Base-by-base conservation (phyloP, 2,329 filamentous ascomycete genomes). In the Achaetomium macrosporum region DNA sequence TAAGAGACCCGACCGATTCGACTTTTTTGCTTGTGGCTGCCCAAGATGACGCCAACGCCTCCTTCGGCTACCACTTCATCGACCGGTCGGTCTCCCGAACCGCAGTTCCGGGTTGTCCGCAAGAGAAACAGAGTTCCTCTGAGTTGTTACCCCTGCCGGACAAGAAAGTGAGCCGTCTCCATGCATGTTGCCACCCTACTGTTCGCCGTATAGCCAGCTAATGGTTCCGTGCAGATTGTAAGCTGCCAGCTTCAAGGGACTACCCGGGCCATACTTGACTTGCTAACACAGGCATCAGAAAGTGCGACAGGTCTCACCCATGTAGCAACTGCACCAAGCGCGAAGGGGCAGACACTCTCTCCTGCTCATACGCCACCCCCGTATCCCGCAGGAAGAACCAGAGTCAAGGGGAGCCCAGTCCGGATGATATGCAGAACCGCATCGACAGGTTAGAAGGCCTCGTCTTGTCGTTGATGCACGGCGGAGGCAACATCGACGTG, bases 371-470 rank as follows among this genome's bases (percentile, higher is more conserved):
- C 74, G 90, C 90, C 43, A 78, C 83, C 47, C 85, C 83, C 36
- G 70, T 76, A 31, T 75, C 74, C 48, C 81, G 89, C 62, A 93
- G 89, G 71, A 95, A 89, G 77, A 84, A 75, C 65, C 81, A 85
- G 69, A 79, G 72, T 72, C 81, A 71, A 76, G 78, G 68, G 55
- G 71, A 77, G 62, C 72, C 77, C 50, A 83, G 71, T 62, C 90
- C 92, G 46, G 91, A 96, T 77, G 92, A 96, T 71, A 96, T 97
- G 92, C 92, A 97, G 74, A 95, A 95, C 67, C 87, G 93, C 68
- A 97, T 97, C 73, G 91, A 97, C 74, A 83, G 92, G 63, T 78
- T 97, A 60, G 92, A 97, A 77, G 87, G 88, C 62, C 75, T 97
- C 68, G 92, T 97, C 56, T 73, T 97, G 59, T 95, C 90, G 29